Percentiles rank a stretch among this genome's conserved stretches.
Evolutionary conservation across 306 rosid species (phyloP).

Genomic region (Hippophae tibetana): DNA sequence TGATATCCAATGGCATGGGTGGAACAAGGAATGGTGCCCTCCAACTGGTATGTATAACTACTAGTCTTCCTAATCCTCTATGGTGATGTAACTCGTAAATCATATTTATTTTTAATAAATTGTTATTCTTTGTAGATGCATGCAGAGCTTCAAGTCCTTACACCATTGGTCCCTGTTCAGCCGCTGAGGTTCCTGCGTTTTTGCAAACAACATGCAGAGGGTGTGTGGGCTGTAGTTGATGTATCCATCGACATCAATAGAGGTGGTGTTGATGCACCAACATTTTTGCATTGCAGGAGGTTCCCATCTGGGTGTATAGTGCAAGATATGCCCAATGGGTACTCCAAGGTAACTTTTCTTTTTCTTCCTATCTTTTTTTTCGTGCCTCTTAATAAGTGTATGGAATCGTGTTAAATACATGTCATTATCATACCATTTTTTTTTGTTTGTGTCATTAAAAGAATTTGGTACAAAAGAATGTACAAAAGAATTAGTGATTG

Average conservation of each 20-base stretch:
- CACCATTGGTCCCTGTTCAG: constrained; percentile 75
- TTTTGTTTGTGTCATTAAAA: too few species aligned
- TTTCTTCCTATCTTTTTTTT: background rate
- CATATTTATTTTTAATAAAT: too few species aligned
- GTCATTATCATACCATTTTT: too few species aligned
- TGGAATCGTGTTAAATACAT: too few species aligned
- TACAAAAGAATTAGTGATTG: too few species aligned
- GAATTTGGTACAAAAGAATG: too few species aligned
- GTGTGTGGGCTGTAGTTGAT: constrained; percentile 86
- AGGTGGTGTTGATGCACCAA: constrained; percentile 20
- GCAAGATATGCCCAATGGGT: constrained; percentile 65
- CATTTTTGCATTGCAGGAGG: constrained; percentile 41
- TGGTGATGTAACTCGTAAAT: constrained; percentile 8
- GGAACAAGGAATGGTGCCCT: constrained; percentile 63
- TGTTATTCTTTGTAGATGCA: constrained; percentile 41
- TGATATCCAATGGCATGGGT: constrained; percentile 38
- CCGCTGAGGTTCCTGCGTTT: constrained; percentile 56
- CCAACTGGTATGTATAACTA: constrained; percentile 45
- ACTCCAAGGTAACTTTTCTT: constrained; percentile 48
- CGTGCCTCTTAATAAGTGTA: too few species aligned
- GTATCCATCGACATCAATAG: constrained; percentile 47
- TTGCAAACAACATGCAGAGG: constrained; percentile 70
- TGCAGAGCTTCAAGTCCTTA: constrained; percentile 71
- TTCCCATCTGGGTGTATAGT: constrained; percentile 86
- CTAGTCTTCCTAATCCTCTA: background rate